These are phyloP conservation scores for Eucalyptus erythrocorys DNA, from an alignment of 345 rosid species.

Conservation along the genomic window DNA sequence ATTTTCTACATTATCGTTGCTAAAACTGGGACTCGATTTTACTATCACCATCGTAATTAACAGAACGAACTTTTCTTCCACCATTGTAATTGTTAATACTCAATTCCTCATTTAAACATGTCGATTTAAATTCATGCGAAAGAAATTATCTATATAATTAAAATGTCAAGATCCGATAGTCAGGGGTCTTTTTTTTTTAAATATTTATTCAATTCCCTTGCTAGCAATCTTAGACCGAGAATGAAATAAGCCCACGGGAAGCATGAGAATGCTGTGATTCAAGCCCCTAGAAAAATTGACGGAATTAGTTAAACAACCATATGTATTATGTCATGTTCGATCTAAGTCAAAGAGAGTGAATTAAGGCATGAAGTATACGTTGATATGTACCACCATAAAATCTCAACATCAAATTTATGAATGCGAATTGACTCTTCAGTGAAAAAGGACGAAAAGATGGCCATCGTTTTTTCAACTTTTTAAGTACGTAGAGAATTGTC, in stretches of 20 bases:
- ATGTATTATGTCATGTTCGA: neutral
- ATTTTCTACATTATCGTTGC: neutral
- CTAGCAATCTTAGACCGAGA: neutral
- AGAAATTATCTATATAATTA: neutral
- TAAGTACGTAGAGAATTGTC: neutral
- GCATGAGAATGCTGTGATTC: neutral
- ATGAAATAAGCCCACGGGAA: neutral
- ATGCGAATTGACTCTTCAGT: neutral
- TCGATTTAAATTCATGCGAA: neutral
- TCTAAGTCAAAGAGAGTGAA: neutral
- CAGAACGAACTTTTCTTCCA: neutral
- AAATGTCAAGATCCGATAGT: neutral
- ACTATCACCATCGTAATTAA: neutral
- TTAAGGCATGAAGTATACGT: neutral
- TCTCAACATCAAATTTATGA: neutral
- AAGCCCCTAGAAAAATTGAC: neutral
- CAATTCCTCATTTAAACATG: neutral
- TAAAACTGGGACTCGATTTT: neutral
- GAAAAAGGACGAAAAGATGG: neutral
- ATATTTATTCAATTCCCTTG: neutral
- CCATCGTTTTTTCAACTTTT: neutral
- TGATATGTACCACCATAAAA: neutral
- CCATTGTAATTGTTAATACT: neutral
- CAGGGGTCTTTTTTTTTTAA: too few species aligned
- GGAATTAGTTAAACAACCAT: neutral